phyloP scores from a whole-genome alignment of 805 yeast species.

The Saccharomyces paradoxus region DNA sequence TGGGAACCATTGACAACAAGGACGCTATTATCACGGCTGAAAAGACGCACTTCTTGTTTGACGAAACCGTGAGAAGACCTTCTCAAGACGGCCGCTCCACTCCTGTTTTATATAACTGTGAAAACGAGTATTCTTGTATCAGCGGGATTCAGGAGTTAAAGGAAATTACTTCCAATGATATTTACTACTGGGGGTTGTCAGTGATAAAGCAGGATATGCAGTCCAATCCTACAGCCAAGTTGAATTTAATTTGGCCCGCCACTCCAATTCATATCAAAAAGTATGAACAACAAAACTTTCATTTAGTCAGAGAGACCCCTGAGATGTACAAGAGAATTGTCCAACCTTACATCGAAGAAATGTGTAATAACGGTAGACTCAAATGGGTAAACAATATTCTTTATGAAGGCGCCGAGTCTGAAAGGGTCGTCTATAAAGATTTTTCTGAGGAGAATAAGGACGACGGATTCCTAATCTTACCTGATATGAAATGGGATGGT shows the following conservation, averaged over 20 bases:
- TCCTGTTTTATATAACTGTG: constrained; percentile 6
- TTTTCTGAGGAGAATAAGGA: constrained; percentile 35
- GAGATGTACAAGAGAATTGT: constrained; percentile 55
- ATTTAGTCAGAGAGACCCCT: constrained; percentile 73
- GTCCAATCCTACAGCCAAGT: constrained; percentile 50
- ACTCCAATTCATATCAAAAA: constrained; percentile 76
- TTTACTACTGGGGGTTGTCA: constrained; percentile 74
- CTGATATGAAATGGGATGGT: constrained; percentile 98
- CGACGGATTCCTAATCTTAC: constrained; percentile 69
- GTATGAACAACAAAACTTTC: constrained; percentile 51
- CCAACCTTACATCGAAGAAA: constrained; percentile 66
- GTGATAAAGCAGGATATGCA: constrained; percentile 40
- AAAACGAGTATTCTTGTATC: constrained; percentile 18
- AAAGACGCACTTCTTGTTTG: constrained; percentile 53
- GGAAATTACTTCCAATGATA: constrained; percentile 63
- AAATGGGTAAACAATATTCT: constrained; percentile 89
- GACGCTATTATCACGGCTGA: constrained; percentile 68
- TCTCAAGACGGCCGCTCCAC: constrained; percentile 5
- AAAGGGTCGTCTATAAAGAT: constrained; percentile 61
- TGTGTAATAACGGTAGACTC: constrained; percentile 62
- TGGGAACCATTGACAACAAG: constrained; percentile 56
- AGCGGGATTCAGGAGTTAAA: constrained; percentile 22
- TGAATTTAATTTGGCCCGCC: constrained; percentile 82
- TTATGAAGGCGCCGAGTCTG: constrained; percentile 76
- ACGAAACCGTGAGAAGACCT: constrained; percentile 16